Percentiles rank a stretch among this genome's conserved stretches.
Conservation (phyloP, 2,329 filamentous ascomycete species). For the Sporothrix mexicana region DNA sequence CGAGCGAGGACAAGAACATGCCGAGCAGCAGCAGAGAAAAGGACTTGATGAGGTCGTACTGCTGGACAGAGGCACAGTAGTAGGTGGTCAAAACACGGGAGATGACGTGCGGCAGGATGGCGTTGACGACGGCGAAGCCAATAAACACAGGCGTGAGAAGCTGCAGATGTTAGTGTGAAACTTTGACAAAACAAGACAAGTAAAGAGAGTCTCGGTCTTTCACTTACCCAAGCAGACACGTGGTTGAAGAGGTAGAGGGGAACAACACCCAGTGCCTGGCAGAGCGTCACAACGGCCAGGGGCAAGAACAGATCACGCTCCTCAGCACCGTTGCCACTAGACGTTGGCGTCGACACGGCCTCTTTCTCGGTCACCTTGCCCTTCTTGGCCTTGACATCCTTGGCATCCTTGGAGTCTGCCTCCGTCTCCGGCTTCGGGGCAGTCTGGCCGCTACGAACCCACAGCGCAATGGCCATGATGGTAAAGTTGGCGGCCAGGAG, state of each 20-base stretch:
- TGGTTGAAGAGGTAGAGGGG: conserved; percentile 90
- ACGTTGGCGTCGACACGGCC: background rate
- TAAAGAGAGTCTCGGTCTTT: background rate
- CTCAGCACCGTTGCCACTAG: conserved; percentile 42
- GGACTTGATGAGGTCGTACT: conserved; percentile 80
- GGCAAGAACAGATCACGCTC: conserved; percentile 76
- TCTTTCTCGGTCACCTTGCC: background rate
- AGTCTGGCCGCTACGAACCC: conserved; percentile 79
- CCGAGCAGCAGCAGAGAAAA: conserved; percentile 92
- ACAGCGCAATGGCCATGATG: conserved; percentile 92
- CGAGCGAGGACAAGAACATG: conserved; percentile 88
- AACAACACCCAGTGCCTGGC: conserved; percentile 77
- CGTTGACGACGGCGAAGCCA: conserved; percentile 61
- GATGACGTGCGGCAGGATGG: conserved; percentile 62
- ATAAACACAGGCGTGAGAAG: conserved; percentile 65
- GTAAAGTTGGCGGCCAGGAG: conserved; percentile 92
- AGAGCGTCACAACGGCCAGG: conserved; percentile 70
- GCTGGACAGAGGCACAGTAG: conserved; percentile 65
- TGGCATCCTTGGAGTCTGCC: conserved; percentile 23
- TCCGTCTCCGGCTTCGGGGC: conserved; percentile 43
- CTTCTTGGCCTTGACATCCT: conserved; percentile 43
- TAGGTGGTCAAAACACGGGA: conserved; percentile 59
- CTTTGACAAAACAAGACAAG: background rate
- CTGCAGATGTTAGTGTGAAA: conserved; percentile 48
- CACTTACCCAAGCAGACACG: conserved; percentile 67